Evolutionary conservation across 805 yeast genomes (phyloP).

Genomic region (Metschnikowia kofuensis): DNA sequence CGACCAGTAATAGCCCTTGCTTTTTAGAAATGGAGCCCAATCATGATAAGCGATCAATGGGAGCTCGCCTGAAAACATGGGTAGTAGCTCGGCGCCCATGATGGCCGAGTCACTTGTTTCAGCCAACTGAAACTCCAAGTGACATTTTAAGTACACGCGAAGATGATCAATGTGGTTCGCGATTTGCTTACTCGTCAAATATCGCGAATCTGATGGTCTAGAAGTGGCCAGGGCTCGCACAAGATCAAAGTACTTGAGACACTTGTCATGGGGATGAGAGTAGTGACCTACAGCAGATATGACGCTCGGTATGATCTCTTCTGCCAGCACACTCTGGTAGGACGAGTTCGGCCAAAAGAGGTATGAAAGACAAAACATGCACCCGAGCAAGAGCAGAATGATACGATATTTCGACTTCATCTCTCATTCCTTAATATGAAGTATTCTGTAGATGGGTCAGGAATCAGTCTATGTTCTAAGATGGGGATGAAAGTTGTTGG

Average conservation of each 20-base stretch:
- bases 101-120: constrained; percentile 7
- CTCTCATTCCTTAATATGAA: neutral
- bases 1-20: constrained; percentile 9
- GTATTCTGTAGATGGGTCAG: neutral
- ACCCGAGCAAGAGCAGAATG: constrained; percentile 5
- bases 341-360: constrained; percentile 13
- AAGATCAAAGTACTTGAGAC: constrained; percentile 12
- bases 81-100: constrained; percentile 14
- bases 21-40: constrained; percentile 5
- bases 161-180: constrained; percentile 16
- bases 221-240: constrained; percentile 7
- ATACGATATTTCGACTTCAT: constrained; percentile 16
- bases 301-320: constrained; percentile 8
- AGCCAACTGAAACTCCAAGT: constrained; percentile 7
- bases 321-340: constrained; percentile 13
- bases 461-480: no score
- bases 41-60: constrained; percentile 8
- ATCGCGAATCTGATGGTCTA: constrained; percentile 13
- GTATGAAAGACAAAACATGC: constrained; percentile 6
- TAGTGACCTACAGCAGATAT: constrained; percentile 1
- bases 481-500: no score
- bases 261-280: constrained; percentile 7
- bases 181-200: constrained; percentile 10
- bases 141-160: constrained; percentile 12
- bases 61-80: constrained; percentile 14